Evolutionary conservation across 331 rosid species (phyloP).

Genomic region (Arachis monticola): DNA sequence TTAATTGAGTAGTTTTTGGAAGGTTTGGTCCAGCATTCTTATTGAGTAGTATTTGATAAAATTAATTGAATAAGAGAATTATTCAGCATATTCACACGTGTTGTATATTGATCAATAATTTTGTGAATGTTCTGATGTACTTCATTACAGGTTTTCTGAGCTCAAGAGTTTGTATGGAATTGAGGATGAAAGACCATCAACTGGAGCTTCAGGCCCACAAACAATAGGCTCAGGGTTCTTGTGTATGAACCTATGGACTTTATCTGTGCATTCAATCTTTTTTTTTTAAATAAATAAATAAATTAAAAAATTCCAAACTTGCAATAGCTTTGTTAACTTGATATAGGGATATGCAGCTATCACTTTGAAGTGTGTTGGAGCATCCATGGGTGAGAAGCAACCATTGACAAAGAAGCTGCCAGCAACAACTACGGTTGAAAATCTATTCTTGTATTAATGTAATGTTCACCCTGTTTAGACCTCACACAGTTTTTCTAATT

Average conservation of each 20-base stretch:
- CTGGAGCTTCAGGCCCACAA: conserved; percentile 69
- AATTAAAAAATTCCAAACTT: not conserved
- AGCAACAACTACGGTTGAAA: conserved; percentile 69
- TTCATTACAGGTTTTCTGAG: conserved; percentile 67
- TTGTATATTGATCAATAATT: not conserved
- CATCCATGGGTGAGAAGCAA: conserved; percentile 89
- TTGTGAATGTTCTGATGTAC: conserved; percentile 31
- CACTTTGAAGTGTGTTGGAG: conserved; percentile 85
- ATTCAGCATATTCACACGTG: too few species aligned
- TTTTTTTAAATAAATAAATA: too few species aligned
- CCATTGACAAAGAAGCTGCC: conserved; percentile 82
- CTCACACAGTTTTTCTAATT: conserved; percentile 38
- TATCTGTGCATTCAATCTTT: too few species aligned
- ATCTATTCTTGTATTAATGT: conserved; percentile 14
- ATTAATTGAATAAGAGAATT: too few species aligned
- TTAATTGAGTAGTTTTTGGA: conserved; percentile 12
- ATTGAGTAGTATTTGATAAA: not conserved
- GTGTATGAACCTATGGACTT: conserved; percentile 44
- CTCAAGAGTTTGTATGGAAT: conserved; percentile 81
- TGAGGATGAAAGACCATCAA: conserved; percentile 67
- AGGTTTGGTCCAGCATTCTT: conserved; percentile 25
- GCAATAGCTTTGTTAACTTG: conserved; percentile 32
- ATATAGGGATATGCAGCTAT: conserved; percentile 65
- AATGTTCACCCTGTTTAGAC: conserved; percentile 33
- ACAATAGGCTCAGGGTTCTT: conserved; percentile 80